Evolutionary conservation across 1,284 basidiomycete species (phyloP).

Genomic region (Athelia sp.): DNA sequence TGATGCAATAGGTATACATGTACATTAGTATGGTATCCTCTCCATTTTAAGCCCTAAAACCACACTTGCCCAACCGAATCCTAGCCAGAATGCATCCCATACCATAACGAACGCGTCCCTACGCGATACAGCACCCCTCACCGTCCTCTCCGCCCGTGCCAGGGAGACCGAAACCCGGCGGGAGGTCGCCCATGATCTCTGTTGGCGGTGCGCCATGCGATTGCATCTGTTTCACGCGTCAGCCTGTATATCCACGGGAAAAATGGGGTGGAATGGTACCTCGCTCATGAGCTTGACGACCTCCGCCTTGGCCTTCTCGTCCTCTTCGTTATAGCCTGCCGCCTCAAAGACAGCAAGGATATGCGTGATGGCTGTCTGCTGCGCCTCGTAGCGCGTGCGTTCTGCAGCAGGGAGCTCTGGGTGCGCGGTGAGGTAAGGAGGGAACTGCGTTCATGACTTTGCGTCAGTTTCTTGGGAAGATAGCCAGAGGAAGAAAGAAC

Average conservation of each 20-base stretch:
- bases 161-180: constrained; percentile 62
- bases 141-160: constrained; percentile 55
- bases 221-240: constrained; percentile 72
- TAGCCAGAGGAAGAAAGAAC: constrained; percentile 9
- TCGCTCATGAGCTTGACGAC: constrained; percentile 75
- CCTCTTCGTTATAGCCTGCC: constrained; percentile 58
- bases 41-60: too few relatives aligned
- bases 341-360: constrained; percentile 77
- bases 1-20: too few relatives aligned
- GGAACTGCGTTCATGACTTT: constrained; percentile 57
- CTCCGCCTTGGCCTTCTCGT: constrained; percentile 45
- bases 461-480: constrained; percentile 1
- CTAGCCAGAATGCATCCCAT: background rate
- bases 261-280: constrained; percentile 35
- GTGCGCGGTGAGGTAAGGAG: constrained; percentile 65
- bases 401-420: constrained; percentile 57
- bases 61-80: too few relatives aligned
- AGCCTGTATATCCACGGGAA: background rate
- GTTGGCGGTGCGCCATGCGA: constrained; percentile 81
- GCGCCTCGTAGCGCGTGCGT: constrained; percentile 63
- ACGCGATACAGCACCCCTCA: constrained; percentile 45
- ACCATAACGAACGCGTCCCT: background rate
- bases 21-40: too few relatives aligned
- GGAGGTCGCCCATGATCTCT: constrained; percentile 90
- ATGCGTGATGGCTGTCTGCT: constrained; percentile 58